phyloP scores from a whole-genome alignment of 495 filamentous ascomycete species.

The Opeltia flavorubescens region DNA sequence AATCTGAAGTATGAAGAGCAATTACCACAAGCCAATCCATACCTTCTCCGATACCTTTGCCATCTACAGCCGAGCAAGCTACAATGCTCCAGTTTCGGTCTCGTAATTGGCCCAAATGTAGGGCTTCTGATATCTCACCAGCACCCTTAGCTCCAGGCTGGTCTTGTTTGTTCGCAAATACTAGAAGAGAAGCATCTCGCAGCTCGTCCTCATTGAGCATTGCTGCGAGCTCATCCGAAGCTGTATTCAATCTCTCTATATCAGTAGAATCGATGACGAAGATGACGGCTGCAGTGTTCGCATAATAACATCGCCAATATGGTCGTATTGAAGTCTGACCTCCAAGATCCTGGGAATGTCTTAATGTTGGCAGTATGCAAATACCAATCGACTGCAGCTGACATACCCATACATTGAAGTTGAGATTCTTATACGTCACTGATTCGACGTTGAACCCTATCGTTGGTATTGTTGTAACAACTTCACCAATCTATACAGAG shows the following conservation, averaged over 20 bases:
- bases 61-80: constrained; percentile 90
- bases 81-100: constrained; percentile 99
- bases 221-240: constrained; percentile 78
- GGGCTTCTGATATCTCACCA: constrained; percentile 86
- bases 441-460: constrained; percentile 99
- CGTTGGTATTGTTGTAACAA: constrained; percentile 96
- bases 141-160: constrained; percentile 94
- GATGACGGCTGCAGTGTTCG: constrained; percentile 96
- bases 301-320: constrained; percentile 99
- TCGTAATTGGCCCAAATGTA: constrained; percentile 75
- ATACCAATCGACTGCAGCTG: background rate
- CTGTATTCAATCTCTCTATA: constrained; percentile 83
- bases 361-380: background rate
- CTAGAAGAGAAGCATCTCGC: constrained; percentile 76
- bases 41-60: constrained; percentile 82
- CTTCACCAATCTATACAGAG: constrained; percentile 78
- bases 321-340: constrained; percentile 94
- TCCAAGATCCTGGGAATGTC: constrained; percentile 56
- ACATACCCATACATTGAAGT: constrained; percentile 92
- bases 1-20: constrained; percentile 12
- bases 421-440: constrained; percentile 91
- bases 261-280: constrained; percentile 98
- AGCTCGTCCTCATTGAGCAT: constrained; percentile 97
- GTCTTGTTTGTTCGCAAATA: constrained; percentile 99
- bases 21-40: constrained; percentile 99